phyloP scores from a whole-genome alignment of 2,329 filamentous ascomycete species.

The Monilinia laxa region DNA sequence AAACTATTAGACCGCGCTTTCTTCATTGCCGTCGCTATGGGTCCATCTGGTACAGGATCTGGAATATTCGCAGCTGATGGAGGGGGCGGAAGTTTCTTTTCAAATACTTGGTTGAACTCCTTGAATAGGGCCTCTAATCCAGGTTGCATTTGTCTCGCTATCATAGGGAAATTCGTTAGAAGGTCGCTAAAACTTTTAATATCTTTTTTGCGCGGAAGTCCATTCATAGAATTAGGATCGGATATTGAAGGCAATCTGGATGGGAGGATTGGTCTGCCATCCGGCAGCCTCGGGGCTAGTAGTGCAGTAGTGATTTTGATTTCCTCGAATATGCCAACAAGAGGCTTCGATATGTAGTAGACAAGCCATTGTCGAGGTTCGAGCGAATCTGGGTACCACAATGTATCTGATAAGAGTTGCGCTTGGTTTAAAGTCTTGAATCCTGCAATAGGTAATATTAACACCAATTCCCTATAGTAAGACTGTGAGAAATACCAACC shows the following conservation, averaged over 20 bases:
- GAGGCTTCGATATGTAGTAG: constrained; percentile 89
- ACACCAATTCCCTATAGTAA: constrained; percentile 8
- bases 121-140: constrained; percentile 86
- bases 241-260: constrained; percentile 26
- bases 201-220: constrained; percentile 75
- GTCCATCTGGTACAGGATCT: constrained; percentile 57
- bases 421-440: constrained; percentile 92
- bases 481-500: constrained; percentile 51
- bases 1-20: constrained; percentile 54
- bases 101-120: constrained; percentile 83
- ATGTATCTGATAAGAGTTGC: constrained; percentile 75
- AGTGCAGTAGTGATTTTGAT: constrained; percentile 68
- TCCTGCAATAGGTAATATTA: constrained; percentile 52
- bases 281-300: constrained; percentile 48
- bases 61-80: constrained; percentile 61
- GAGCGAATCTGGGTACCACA: constrained; percentile 87
- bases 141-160: constrained; percentile 91
- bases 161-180: constrained; percentile 89
- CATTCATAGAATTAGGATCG: constrained; percentile 32
- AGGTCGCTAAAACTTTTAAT: constrained; percentile 89
- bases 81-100: constrained; percentile 77
- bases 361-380: constrained; percentile 93
- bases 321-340: constrained; percentile 81
- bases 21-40: constrained; percentile 55
- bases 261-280: constrained; percentile 34